A percentile compares a stretch with the other conserved stretches of the same genome.
These are phyloP conservation scores for Stagonosporopsis cucurbitacearum DNA, from an alignment of 2,329 filamentous ascomycete species.

Conservation along the genomic window DNA sequence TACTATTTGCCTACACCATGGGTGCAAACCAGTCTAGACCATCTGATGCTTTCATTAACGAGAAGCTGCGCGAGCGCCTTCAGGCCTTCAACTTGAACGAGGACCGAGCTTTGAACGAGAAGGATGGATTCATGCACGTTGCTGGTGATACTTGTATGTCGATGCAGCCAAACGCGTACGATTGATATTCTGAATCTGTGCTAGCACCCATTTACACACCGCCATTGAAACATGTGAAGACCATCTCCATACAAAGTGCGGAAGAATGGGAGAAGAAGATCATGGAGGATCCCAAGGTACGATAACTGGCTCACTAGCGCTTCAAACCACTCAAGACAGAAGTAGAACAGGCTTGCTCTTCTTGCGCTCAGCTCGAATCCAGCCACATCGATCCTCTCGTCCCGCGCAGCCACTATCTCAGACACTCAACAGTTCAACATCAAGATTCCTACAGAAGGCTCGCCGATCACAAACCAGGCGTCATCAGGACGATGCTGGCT, in stretches of 20 bases:
- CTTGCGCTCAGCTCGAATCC: slow-evolving; percentile 73
- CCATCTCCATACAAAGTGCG: slow-evolving; percentile 60
- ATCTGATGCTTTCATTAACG: slow-evolving; percentile 45
- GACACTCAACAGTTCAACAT: slow-evolving; percentile 85
- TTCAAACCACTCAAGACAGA: background rate
- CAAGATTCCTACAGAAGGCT: slow-evolving; percentile 80
- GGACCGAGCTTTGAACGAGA: slow-evolving; percentile 50
- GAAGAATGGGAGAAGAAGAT: slow-evolving; percentile 67
- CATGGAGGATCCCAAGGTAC: slow-evolving; percentile 69
- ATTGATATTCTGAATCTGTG: background rate
- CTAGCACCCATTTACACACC: slow-evolving; percentile 38
- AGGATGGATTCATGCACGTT: slow-evolving; percentile 63
- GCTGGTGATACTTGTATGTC: slow-evolving; percentile 52
- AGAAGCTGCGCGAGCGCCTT: slow-evolving; percentile 51
- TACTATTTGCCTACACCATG: slow-evolving; percentile 32
- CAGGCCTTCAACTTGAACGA: slow-evolving; percentile 56
- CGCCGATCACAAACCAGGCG: slow-evolving; percentile 83
- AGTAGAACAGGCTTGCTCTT: slow-evolving; percentile 74
- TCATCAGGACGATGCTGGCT: slow-evolving; percentile 88
- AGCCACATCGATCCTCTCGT: slow-evolving; percentile 70
- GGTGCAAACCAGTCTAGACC: slow-evolving; percentile 45
- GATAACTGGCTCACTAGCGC: background rate
- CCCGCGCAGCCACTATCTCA: slow-evolving; percentile 65
- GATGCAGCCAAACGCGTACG: background rate
- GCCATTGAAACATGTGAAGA: slow-evolving; percentile 35